These are phyloP conservation scores for Gynostemma pentaphyllum DNA, from an alignment of 306 rosid genomes.

Conservation along the genomic window DNA sequence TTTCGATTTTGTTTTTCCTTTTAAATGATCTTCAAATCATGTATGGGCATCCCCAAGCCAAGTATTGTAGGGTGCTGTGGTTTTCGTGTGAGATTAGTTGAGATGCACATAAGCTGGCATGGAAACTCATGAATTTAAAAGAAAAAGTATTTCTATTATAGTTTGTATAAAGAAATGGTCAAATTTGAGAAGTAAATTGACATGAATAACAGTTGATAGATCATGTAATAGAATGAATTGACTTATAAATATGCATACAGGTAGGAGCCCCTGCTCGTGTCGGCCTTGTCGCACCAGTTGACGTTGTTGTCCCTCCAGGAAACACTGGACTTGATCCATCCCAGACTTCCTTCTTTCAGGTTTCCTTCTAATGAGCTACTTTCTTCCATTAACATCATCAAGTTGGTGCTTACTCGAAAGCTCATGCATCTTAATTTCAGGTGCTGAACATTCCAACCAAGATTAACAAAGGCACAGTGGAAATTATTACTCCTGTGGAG, in stretches of 20 bases:
- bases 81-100: neutral
- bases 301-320: constrained; percentile 84
- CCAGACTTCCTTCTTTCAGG: constrained; percentile 93
- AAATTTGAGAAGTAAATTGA: neutral
- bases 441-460: constrained; percentile 80
- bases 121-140: neutral
- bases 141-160: neutral
- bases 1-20: neutral
- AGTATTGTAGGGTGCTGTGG: neutral
- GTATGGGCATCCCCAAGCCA: no score
- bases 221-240: neutral
- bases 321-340: constrained; percentile 95
- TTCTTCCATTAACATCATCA: neutral
- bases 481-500: constrained; percentile 89
- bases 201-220: neutral
- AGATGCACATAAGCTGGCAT: neutral
- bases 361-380: neutral
- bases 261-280: constrained; percentile 99
- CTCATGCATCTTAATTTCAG: constrained; percentile 21
- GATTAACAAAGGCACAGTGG: constrained; percentile 91
- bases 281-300: constrained; percentile 88
- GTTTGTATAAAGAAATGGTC: neutral
- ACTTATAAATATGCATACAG: constrained; percentile 14
- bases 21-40: no score
- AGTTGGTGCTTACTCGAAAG: neutral